Evolutionary conservation across 2,329 filamentous ascomycete species (phyloP), one percentile per base, ranked within the genome.

Genomic region (Fusarium dimerum): DNA sequence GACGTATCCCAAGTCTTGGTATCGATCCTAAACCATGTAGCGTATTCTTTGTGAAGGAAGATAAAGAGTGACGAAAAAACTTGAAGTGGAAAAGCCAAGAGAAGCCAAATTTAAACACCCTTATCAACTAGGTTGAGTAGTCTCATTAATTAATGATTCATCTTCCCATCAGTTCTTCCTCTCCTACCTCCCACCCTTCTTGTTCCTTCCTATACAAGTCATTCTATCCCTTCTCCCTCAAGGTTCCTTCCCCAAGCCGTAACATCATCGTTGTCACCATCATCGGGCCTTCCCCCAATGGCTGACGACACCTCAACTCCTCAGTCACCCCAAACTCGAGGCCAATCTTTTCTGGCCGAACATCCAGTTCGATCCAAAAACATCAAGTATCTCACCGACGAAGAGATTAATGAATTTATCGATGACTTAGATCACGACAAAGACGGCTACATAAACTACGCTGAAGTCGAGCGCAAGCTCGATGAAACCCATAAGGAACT

Each of bases 401-500:
- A 77, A 7, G 80, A 84, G 59, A 79, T 83, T 43, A 66, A 75
- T 7, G 63, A 71, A 5, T 84, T 84, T 48, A 69, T 84, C 40
- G 71, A 81, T 51, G 76, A 79, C 30, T 68, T 84, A 3, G 80
- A 83, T 59, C 72, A 73, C 55, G 73, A 83, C 53, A 71, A 72
- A 17, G 76, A 83, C 62, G 80, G 80, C 12, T 69, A 68, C 57
- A 78, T 84, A 51, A 75, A 78, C 50, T 82, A 81, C 60, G 64
- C 65, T 48, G 80, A 83, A 56, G 61, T 83, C 30, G 79, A 82
- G 59, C 69, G 67, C 5, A 82, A 81, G 54, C 72, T 84, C 2
- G 78, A 83, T 40, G 65, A 78, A 39, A 77, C 80, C 2, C 76
- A 82, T 64, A 68, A 78, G 39, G 74, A 82, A 59, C 70, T 84